Percentiles rank a stretch among this genome's conserved stretches.
These are phyloP conservation scores for Elaeis oleifera DNA, from an alignment of 202 grass and related monocot species.

Conservation along the genomic window DNA sequence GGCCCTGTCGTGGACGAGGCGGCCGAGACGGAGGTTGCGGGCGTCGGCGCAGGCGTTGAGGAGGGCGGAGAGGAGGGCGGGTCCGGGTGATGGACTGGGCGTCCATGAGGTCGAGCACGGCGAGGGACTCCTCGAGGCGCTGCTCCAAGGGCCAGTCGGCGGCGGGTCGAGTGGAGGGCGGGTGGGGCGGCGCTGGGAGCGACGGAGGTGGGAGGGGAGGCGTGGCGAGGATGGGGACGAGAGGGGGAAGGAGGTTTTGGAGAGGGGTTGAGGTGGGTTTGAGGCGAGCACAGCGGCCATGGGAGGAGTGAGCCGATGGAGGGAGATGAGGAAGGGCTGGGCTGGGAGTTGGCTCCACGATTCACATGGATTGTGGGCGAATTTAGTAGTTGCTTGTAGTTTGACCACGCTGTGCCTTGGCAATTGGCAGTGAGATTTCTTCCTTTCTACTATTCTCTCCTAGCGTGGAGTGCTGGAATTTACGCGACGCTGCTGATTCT, in stretches of 20 bases:
- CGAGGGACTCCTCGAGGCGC: constrained; percentile 14
- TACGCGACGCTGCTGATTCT: too few relatives aligned
- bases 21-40: constrained; percentile 11
- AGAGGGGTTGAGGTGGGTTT: background rate
- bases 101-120: constrained; percentile 25
- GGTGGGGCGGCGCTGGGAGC: background rate
- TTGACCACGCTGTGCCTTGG: too few relatives aligned
- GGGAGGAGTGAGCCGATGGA: background rate
- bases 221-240: background rate
- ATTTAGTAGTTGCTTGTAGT: too few relatives aligned
- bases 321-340: too few relatives aligned
- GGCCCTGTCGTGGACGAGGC: constrained; percentile 13
- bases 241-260: background rate
- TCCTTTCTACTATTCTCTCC: too few relatives aligned
- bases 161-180: background rate
- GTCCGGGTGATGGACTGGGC: constrained; percentile 7
- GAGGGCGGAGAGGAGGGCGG: constrained; percentile 14
- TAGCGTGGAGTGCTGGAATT: too few relatives aligned
- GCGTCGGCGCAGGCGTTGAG: constrained; percentile 8
- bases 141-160: constrained; percentile 15
- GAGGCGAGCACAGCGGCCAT: constrained; percentile 16
- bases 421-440: too few relatives aligned
- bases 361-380: too few relatives aligned
- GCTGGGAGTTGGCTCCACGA: too few relatives aligned
- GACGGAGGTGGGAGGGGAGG: background rate